phyloP scores from a whole-genome alignment of 805 yeast species.

The Yarrowia hollandica region DNA sequence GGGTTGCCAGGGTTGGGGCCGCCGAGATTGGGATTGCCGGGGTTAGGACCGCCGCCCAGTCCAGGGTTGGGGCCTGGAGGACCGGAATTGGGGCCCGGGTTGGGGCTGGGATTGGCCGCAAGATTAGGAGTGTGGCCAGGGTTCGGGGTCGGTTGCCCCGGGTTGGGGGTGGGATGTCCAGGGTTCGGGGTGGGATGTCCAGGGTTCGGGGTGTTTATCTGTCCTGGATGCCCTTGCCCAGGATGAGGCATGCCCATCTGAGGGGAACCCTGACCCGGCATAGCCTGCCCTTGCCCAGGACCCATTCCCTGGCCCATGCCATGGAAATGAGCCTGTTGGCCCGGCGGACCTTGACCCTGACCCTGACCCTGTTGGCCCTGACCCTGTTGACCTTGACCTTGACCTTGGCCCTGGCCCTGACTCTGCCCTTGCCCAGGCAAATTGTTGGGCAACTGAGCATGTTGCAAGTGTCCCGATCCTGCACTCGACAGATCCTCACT shows the following conservation, averaged over 20 bases:
- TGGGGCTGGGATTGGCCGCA: too few species aligned
- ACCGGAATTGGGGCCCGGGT: background rate
- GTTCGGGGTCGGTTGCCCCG: background rate
- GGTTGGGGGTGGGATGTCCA: background rate
- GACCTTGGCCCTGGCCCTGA: slow-evolving; percentile 19
- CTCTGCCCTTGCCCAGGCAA: background rate
- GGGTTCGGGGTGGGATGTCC: too few species aligned
- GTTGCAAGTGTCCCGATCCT: slow-evolving; percentile 19
- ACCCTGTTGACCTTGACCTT: slow-evolving; percentile 28
- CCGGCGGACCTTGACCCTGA: background rate
- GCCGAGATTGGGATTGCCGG: background rate
- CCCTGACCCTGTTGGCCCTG: slow-evolving; percentile 13
- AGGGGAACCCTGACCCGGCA: slow-evolving; percentile 1
- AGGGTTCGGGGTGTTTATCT: background rate
- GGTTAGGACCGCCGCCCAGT: background rate
- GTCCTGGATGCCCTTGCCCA: background rate
- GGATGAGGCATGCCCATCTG: too few species aligned
- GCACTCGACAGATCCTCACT: slow-evolving; percentile 19
- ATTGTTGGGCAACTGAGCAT: slow-evolving; percentile 5
- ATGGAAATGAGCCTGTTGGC: too few species aligned
- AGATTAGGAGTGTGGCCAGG: too few species aligned
- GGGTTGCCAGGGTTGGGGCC: slow-evolving; percentile 8
- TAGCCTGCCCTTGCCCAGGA: background rate
- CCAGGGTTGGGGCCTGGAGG: background rate
- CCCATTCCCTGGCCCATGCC: background rate